A percentile compares a stretch with the other conserved stretches of the same genome.
Evolutionary conservation across 2,329 filamentous ascomycete genomes (phyloP).

Genomic region (Fusarium illudens): DNA sequence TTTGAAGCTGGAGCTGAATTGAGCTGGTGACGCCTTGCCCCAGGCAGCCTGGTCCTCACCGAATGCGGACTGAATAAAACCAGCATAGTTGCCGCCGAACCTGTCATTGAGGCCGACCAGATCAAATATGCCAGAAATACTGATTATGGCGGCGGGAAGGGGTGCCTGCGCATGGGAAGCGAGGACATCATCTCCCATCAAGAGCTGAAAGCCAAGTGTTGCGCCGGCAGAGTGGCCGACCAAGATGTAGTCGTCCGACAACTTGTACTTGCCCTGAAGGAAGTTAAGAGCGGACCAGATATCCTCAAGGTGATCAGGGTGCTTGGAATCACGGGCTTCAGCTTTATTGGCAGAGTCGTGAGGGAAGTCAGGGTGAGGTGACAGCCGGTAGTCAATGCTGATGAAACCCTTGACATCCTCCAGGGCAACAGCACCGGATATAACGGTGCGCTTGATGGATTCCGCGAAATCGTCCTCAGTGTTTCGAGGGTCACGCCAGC

Average conservation of each 20-base stretch:
- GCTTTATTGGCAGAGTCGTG: conserved; percentile 42
- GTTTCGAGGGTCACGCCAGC: conserved; percentile 67
- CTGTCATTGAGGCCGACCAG: conserved; percentile 62
- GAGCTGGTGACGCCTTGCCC: conserved; percentile 64
- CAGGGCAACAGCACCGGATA: conserved; percentile 35
- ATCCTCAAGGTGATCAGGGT: conserved; percentile 69
- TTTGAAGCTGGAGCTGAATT: conserved; percentile 52
- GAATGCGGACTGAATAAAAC: conserved; percentile 69
- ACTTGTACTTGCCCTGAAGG: conserved; percentile 55
- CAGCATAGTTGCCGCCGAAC: conserved; percentile 59
- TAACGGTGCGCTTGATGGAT: conserved; percentile 54
- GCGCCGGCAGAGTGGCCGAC: conserved; percentile 71
- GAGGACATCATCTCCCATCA: conserved; percentile 54
- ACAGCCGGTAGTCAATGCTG: conserved; percentile 70
- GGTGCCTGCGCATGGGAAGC: conserved; percentile 41
- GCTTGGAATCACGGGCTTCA: conserved; percentile 55
- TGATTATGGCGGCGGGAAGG: conserved; percentile 63
- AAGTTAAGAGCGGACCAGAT: conserved; percentile 60
- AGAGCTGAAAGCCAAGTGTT: conserved; percentile 68
- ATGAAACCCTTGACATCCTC: conserved; percentile 66
- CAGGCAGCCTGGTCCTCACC: conserved; percentile 60
- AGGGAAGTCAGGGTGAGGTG: conserved; percentile 57
- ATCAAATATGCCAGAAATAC: conserved; percentile 74
- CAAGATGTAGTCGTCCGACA: conserved; percentile 63
- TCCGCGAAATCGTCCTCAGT: conserved; percentile 56